Evolutionary conservation across 305 asterid genomes (phyloP).

Genomic region (Rubia balearica): DNA sequence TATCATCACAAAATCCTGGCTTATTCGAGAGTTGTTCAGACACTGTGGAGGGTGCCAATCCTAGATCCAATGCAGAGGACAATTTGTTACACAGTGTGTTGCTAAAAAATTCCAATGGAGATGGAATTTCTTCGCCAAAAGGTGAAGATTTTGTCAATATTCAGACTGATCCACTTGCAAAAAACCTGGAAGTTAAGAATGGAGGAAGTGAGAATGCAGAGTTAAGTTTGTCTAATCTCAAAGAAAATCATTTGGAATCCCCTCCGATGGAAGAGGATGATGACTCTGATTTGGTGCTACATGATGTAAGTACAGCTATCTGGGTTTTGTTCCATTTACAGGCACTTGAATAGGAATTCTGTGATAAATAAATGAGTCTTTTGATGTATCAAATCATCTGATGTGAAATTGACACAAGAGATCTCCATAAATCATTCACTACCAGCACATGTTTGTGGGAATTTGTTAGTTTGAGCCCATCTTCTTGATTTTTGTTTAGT

Average conservation of each 20-base stretch:
- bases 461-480: background rate
- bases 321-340: slow-evolving; percentile 15
- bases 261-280: slow-evolving; percentile 46
- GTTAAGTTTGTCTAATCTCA: slow-evolving; percentile 12
- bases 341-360: background rate
- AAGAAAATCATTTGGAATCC: slow-evolving; percentile 22
- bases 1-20: slow-evolving; percentile 24
- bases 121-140: slow-evolving; percentile 20
- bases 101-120: slow-evolving; percentile 31
- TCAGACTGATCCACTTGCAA: slow-evolving; percentile 30
- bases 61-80: slow-evolving; percentile 22
- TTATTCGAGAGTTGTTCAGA: slow-evolving; percentile 21
- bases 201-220: slow-evolving; percentile 40
- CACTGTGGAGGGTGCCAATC: slow-evolving; percentile 24
- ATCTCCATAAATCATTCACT: background rate
- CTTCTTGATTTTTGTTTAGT: background rate
- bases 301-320: slow-evolving; percentile 63
- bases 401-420: background rate
- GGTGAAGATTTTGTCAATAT: slow-evolving; percentile 30
- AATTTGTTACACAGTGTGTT: slow-evolving; percentile 5
- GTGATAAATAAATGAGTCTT: background rate
- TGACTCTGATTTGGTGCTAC: slow-evolving; percentile 78
- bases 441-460: background rate
- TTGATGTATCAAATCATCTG: background rate
- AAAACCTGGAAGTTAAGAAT: slow-evolving; percentile 27